Percentiles rank a stretch among this genome's conserved stretches.
Conservation (phyloP, 225 moss, liverwort and hornwort species). For the Pseudoscleropodium purum region DNA sequence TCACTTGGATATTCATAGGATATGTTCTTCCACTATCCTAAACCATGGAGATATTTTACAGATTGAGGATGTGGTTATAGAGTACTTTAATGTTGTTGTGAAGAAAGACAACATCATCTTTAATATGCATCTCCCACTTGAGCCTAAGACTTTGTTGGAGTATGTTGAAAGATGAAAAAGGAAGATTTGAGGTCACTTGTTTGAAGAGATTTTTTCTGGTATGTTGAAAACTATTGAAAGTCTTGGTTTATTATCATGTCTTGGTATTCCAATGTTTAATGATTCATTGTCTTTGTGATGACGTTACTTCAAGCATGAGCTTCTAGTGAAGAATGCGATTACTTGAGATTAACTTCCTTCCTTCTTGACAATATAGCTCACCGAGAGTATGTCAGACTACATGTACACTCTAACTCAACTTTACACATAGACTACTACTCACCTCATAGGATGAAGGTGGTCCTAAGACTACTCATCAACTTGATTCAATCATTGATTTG, state of each 20-base stretch:
- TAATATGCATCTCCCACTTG: not conserved
- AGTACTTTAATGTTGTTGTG: not conserved
- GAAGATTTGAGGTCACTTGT: too few species aligned
- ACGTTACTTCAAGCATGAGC: not conserved
- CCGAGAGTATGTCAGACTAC: fast-evolving
- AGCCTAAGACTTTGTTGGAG: not conserved
- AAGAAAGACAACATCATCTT: not conserved
- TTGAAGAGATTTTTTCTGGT: too few species aligned
- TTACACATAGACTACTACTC: fast-evolving
- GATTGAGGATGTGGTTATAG: fast-evolving
- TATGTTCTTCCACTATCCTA: not conserved
- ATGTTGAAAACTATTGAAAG: too few species aligned
- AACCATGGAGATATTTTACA: fast-evolving
- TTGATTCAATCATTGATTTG: too few species aligned
- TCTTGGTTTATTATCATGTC: too few species aligned
- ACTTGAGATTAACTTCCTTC: not conserved
- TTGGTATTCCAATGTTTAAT: not conserved
- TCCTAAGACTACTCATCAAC: too few species aligned
- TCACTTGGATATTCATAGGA: not conserved
- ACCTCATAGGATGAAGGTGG: too few species aligned
- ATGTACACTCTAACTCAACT: too few species aligned
- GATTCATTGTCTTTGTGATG: fast-evolving
- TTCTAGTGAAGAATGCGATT: fast-evolving
- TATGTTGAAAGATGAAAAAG: not conserved
- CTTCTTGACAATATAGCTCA: not conserved